Conservation (phyloP, 2,329 filamentous ascomycete genomes). For the Colletotrichum spaethianum region DNA sequence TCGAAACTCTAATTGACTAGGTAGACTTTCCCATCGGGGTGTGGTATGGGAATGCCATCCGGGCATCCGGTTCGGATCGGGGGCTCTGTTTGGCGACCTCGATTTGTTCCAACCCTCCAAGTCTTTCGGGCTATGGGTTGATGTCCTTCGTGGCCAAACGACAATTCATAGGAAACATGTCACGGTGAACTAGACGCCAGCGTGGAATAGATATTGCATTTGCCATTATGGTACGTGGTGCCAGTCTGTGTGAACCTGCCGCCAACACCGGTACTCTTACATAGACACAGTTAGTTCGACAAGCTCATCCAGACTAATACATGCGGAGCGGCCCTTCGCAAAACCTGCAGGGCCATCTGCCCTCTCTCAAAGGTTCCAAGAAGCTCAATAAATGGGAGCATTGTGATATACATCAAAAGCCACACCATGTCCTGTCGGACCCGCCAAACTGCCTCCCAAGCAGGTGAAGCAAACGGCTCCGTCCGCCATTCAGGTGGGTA, state of each 20-base stretch:
- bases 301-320: constrained; percentile 16
- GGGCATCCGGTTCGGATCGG: not conserved
- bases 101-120: not conserved
- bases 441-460: constrained; percentile 2
- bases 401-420: constrained; percentile 15
- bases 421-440: constrained; percentile 6
- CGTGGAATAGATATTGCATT: not conserved
- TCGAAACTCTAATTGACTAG: not conserved
- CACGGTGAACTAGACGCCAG: not conserved
- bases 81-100: too few relatives aligned
- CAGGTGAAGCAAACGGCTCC: constrained; percentile 19
- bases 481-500: constrained; percentile 22
- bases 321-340: constrained; percentile 3
- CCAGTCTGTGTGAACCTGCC: constrained; percentile 1
- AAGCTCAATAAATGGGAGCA: constrained; percentile 22
- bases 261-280: constrained; percentile 8
- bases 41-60: not conserved
- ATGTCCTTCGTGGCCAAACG: not conserved
- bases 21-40: not conserved
- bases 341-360: not conserved
- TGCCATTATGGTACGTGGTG: not conserved
- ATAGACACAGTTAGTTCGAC: constrained; percentile 17
- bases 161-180: not conserved
- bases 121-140: not conserved
- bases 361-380: constrained; percentile 16